Base-by-base conservation (phyloP, 208 protist species). In the Leishmania aethiopica region DNA sequence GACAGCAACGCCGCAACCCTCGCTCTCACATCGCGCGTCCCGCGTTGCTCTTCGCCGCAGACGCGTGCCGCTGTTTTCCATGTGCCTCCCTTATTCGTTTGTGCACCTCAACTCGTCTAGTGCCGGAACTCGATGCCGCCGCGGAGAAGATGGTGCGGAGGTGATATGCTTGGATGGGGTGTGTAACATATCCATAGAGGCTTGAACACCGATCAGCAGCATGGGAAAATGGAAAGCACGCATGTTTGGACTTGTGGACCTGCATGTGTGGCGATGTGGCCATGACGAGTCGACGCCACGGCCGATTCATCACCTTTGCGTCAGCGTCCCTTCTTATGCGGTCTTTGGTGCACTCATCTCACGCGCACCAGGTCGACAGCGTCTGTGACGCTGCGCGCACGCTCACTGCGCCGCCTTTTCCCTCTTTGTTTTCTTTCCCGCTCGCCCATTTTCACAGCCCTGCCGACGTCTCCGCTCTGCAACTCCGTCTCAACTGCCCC, bases 391-490 rank as follows among this genome's bases (percentile, higher is more conserved):
- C 32, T 22, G 62, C 62, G 17, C 32, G 1, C 62, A 40, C 32
- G n/a, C 15, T 19, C 62, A 22, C 32, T 6, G 32, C 32, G 13
- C 62, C 32, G 32, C 4, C 32, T 15, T 64, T 64, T 64, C 2
- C 57, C 28, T 32, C 5, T 15, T 64, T 64, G 2, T 67, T 32
- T 19, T 28, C 40, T 42, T 47, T 19, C 17, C 47, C 3, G 40
- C n/a, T 3, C n/a, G 35, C 28, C n/a, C 13, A 57, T 57, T 28
- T 22, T 28, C 71, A 57, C 71, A 17, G n/a, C 40, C 10, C 47
- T 75, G 71, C 8, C n/a, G n/a, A 35, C n/a, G 71, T 25, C 71
- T 57, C 32, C n/a, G n/a, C 71, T 74, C 69, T 74, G 42, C 45
- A 8, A 35, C 71, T 75, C 47, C 28, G 17, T 72, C 67, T 35